Conservation (phyloP, 1,284 basidiomycete genomes). For the Kalmanozyma brasiliensis region DNA sequence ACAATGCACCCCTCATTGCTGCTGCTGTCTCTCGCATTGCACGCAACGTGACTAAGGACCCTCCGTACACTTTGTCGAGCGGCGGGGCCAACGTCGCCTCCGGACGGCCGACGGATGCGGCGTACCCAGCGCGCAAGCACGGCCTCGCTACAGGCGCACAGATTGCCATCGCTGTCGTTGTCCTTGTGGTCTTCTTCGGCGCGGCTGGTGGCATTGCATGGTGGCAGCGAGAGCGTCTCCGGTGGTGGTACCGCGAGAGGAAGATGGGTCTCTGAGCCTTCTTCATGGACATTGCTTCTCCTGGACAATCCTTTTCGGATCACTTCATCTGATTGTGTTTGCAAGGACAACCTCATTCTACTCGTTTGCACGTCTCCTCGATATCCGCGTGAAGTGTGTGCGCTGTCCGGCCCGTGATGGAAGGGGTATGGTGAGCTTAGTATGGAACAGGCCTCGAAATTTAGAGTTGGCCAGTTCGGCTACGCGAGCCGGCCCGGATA, state of each 20-base stretch:
- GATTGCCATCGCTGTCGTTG: conserved; percentile 75
- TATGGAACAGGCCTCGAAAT: too few relatives aligned
- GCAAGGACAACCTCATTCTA: too few relatives aligned
- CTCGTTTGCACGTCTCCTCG: too few relatives aligned
- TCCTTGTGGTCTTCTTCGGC: conserved; percentile 75
- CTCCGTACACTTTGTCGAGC: conserved; percentile 74
- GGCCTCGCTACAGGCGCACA: conserved; percentile 70
- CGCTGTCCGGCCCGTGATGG: too few relatives aligned
- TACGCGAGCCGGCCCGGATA: too few relatives aligned
- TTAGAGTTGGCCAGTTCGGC: too few relatives aligned
- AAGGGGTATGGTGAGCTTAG: too few relatives aligned
- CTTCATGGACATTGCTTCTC: background rate
- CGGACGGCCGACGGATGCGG: conserved; percentile 33
- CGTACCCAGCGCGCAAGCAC: conserved; percentile 19
- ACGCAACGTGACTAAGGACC: conserved; percentile 76
- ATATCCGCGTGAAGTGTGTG: too few relatives aligned
- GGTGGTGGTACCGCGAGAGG: conserved; percentile 46
- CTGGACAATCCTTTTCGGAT: too few relatives aligned
- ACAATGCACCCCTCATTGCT: conserved; percentile 85
- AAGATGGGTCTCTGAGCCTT: conserved; percentile 34
- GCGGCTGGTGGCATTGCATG: conserved; percentile 72
- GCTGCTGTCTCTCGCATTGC: conserved; percentile 79
- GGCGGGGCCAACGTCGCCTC: conserved; percentile 34
- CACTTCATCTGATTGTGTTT: too few relatives aligned
- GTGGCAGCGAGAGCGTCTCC: conserved; percentile 67